Evolutionary conservation across 345 rosid genomes (phyloP), one percentile per base, ranked within the genome.

Genomic region (Gossypium turneri): DNA sequence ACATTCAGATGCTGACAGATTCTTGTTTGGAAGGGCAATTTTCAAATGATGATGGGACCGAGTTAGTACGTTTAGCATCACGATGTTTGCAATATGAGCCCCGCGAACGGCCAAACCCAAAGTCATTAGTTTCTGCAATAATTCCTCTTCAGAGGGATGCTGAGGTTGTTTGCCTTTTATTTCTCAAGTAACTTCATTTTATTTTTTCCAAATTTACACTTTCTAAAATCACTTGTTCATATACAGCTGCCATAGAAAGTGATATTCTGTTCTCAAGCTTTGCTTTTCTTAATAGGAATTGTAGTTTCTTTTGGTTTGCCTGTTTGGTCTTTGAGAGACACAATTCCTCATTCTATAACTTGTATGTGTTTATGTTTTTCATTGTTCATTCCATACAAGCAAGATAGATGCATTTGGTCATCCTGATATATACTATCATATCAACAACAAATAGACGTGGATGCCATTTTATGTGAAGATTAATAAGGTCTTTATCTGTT

Each of bases 1-100:
- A 95, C 81, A 85, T 95, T 80, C 94, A 89, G 79, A 91, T 85
- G 89, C 81, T 95, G 75, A 88, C 88, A 47, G 98, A 95, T 81
- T 95, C 99, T 77, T 92, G 97, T 85, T 86, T 95, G 82, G 93
- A 87, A 85, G 99, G 99, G 48, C 94, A 92, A 57, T 91, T 91
- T 80, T 85, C 94, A 50, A 84, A 83, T 70, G 94, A 84, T 29
- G 98, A 95, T 20, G 98, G 97, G 48, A 88, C 97, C 52, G 99
- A 92, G 78, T 84, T 92, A 75, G 87, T 95, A 60, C 93, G 98
- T 27, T 80, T 95, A 80, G 99, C 96, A 70, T 92, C 98, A 67
- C 80, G 94, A 65, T 95, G 99, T 84, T 84, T 95, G 78, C 94
- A 95, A 73, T 90, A 89, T 76, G 99, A 95, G 87, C 94, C 94